These are phyloP conservation scores for Boletus sp. DNA, from an alignment of 768 basidiomycete species.

Conservation along the genomic window DNA sequence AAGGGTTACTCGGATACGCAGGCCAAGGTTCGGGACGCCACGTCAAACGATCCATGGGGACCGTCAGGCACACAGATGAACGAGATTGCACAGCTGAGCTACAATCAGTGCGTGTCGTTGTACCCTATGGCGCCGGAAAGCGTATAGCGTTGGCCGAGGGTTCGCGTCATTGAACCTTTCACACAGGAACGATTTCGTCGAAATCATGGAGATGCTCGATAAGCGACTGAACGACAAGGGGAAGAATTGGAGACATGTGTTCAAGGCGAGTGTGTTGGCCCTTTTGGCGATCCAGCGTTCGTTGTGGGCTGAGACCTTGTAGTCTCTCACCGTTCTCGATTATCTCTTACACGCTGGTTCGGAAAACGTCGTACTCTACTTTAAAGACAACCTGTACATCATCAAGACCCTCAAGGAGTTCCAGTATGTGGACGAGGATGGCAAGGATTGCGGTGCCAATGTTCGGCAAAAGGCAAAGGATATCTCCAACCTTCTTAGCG, in stretches of 20 bases:
- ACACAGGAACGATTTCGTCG: slow-evolving; percentile 87
- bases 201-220: slow-evolving; percentile 99
- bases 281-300: background rate
- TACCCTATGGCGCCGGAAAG: background rate
- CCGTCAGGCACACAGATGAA: slow-evolving; percentile 99
- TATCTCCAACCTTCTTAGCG: slow-evolving; percentile 89
- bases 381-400: slow-evolving; percentile 94
- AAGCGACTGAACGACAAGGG: slow-evolving; percentile 98
- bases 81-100: slow-evolving; percentile 94
- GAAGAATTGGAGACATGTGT: slow-evolving; percentile 99
- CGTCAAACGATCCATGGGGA: slow-evolving; percentile 97
- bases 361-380: slow-evolving; percentile 98
- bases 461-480: slow-evolving; percentile 97
- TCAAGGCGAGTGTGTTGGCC: slow-evolving; percentile 67
- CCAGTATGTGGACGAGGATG: slow-evolving; percentile 92
- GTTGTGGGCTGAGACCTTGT: slow-evolving; percentile 8
- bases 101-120: slow-evolving; percentile 75
- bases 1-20: slow-evolving; percentile 95
- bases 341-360: slow-evolving; percentile 95
- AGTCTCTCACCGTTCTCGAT: slow-evolving; percentile 92
- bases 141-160: background rate
- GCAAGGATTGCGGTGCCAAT: slow-evolving; percentile 98
- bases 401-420: slow-evolving; percentile 99
- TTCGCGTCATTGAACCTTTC: background rate
- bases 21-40: slow-evolving; percentile 94